Evolutionary conservation across 768 basidiomycete genomes (phyloP), one percentile per base, ranked within the genome.

Genomic region (Gyrodon lividus): DNA sequence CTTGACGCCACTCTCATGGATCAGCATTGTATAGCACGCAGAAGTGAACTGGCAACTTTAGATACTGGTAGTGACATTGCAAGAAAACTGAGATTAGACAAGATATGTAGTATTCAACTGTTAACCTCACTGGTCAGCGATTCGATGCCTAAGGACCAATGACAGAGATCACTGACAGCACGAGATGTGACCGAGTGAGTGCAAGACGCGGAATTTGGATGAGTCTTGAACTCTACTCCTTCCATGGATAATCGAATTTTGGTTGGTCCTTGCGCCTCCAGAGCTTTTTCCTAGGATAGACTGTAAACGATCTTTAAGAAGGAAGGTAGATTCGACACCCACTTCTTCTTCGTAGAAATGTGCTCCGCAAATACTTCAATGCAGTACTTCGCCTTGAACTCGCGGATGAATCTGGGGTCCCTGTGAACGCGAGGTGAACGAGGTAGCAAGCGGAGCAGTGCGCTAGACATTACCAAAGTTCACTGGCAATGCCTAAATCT

Each of bases 391-490:
- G 78, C 69, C 72, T 95, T 98, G 78, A 96, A 98, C 62, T 88
- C 83, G 26, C 93, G 86, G 59, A 98, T 94, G 71, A 96, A 98
- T 0, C 89, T 85, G 22, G 96, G 96, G 64, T 98, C 96, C 94
- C 92, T 94, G 56, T 9, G 26, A 39, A 35, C 1, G 8, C 39
- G 43, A 39, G 30, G 26, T 30, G 43, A 31, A 43, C 40, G 14
- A 39, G 26, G 3, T 1, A 39, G 19, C 1, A 35, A 14, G 12
- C 41, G 13, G 40, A 20, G 16, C 13, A 44, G 14, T 19, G 6
- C n/a, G 56, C 23, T 5, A 23, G 20, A 62, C 2, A 79, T 54
- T 58, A 93, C 94, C 96, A 98, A 20, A 98, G 83, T 71, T 98
- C 96, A 68, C 92, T 94, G 0, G 96, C 96, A 59, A 98, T 79